Base-by-base conservation (phyloP, 2,329 filamentous ascomycete genomes). In the Plenodomus tracheiphilus region DNA sequence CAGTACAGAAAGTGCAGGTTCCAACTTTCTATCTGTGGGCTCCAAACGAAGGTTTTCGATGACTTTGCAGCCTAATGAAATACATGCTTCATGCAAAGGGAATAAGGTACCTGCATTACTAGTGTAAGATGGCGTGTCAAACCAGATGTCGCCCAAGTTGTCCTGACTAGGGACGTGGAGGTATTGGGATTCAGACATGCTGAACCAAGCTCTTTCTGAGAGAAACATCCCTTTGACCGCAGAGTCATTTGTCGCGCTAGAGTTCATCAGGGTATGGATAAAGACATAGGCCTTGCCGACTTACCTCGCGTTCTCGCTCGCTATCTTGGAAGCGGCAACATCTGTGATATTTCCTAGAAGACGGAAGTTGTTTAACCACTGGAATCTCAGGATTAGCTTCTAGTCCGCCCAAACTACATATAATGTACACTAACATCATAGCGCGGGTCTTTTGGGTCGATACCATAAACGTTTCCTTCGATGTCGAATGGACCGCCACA, bases 401-500 rank as follows among this genome's bases (percentile, higher is more conserved):
- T 16, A 8, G 19, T 13, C n/a, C n/a, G n/a, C n/a, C 16, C 20
- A 40, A 28, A 40, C 10, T 4, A 1, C 16, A 11, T 25, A 2
- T 20, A 13, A 8, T 2, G 11, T 34, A 19, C 3, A 43, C 54
- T 38, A 35, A 63, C 62, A 47, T 59, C 50, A 44, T 55, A 66
- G 8, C 46, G 51, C 2, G 41, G 21, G 15, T 58, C 55, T 37
- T 59, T 54, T 4, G 51, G 36, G 19, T 66, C 54, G 4, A 66
- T 42, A 16, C 59, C 56, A 45, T 63, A 59, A 13, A 62, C 44
- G 10, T 59, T 51, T 4, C 53, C 57, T 34, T 62, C 49, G 5
- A 66, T 43, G 16, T 62, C 60, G 40, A 68, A 67, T 1, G 59
- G 64, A 3, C 54, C 56, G 19, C 66, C 62, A 35, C 65, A 67